These are phyloP conservation scores for Sabuloglossum arenarium DNA, from an alignment of 495 filamentous ascomycete genomes.

Conservation along the genomic window DNA sequence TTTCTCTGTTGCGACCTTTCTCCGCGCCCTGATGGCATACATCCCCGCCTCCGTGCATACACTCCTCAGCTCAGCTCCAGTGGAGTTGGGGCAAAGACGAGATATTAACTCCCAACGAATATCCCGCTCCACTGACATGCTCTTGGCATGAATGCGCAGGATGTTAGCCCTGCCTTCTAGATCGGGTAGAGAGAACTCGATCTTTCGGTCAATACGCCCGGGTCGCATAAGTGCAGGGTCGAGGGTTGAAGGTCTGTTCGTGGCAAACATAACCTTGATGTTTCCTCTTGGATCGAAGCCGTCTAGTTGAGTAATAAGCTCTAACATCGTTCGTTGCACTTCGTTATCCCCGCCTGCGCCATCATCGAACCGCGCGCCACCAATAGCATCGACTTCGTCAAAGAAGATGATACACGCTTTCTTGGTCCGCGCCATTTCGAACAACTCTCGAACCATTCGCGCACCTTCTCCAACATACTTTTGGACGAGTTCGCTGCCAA, in stretches of 20 bases:
- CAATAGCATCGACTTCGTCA: slow-evolving; percentile 95
- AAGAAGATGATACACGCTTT: slow-evolving; percentile 99
- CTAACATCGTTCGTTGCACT: slow-evolving; percentile 97
- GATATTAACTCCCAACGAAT: slow-evolving; percentile 98
- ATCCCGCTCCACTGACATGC: slow-evolving; percentile 96
- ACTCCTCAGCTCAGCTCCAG: slow-evolving; percentile 81
- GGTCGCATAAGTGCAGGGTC: slow-evolving; percentile 95
- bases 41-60: slow-evolving; percentile 99
- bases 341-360: slow-evolving; percentile 97
- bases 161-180: slow-evolving; percentile 95
- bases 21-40: slow-evolving; percentile 90
- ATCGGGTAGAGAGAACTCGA: slow-evolving; percentile 93
- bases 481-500: slow-evolving; percentile 90
- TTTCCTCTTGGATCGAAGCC: slow-evolving; percentile 95
- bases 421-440: slow-evolving; percentile 99
- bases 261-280: slow-evolving; percentile 99
- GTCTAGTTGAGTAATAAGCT: slow-evolving; percentile 93
- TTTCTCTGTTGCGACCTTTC: slow-evolving; percentile 98
- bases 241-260: slow-evolving; percentile 86
- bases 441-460: slow-evolving; percentile 92
- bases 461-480: slow-evolving; percentile 98
- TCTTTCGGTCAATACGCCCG: slow-evolving; percentile 95
- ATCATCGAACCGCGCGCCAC: slow-evolving; percentile 95
- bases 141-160: slow-evolving; percentile 95
- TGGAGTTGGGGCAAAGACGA: slow-evolving; percentile 88